Evolutionary conservation across 202 grass and related monocot genomes (phyloP).

Genomic region (Carex sylvatica): DNA sequence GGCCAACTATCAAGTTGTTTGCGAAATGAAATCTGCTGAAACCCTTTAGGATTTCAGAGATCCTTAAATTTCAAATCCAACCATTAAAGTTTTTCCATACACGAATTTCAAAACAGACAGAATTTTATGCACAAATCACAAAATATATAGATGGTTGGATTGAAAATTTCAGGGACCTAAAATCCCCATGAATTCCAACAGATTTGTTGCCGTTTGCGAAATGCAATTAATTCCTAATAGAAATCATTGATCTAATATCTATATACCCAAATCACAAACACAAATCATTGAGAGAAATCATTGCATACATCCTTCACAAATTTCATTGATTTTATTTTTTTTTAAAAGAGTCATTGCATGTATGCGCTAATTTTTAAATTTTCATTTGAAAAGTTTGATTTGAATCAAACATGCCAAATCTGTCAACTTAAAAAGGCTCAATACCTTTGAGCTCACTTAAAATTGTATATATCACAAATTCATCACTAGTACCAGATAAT

Average conservation of each 20-base stretch:
- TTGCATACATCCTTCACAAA: background rate
- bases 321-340: background rate
- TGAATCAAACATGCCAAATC: background rate
- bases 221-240: background rate
- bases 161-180: no score
- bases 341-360: background rate
- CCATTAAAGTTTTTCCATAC: no score
- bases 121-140: no score
- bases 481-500: background rate
- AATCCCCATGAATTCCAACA: no score
- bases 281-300: background rate
- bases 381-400: background rate
- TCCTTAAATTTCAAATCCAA: no score
- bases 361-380: background rate
- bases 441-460: background rate
- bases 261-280: background rate
- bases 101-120: no score
- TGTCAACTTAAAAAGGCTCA: background rate
- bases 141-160: no score
- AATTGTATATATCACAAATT: background rate
- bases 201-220: background rate
- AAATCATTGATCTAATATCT: background rate
- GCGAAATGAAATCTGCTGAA: no score
- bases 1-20: background rate
- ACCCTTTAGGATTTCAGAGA: no score